Conservation (phyloP, 352 stramenopile species). For the Pythium dissimile region DNA sequence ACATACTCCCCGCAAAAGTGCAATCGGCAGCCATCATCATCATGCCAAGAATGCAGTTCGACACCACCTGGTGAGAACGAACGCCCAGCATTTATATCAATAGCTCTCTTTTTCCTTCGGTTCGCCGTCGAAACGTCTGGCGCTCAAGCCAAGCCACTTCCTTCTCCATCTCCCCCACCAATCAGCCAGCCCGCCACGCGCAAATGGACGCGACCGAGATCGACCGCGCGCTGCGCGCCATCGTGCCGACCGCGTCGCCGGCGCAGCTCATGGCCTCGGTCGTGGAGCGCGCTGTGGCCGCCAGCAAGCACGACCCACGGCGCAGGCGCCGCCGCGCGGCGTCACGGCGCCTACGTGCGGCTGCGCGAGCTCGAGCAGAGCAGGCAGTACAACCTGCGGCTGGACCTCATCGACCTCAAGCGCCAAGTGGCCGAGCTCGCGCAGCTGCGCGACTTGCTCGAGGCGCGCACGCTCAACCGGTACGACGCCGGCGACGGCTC, state of each 20-base stretch:
- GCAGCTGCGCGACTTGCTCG: conserved; percentile 14
- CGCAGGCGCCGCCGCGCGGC: conserved; percentile 7
- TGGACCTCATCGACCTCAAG: conserved; percentile 18
- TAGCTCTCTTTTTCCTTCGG: background rate
- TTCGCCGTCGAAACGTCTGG: too few species aligned
- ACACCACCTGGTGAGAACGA: too few species aligned
- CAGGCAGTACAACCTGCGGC: conserved; percentile 16
- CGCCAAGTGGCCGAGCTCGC: conserved; percentile 16
- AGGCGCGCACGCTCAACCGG: conserved; percentile 1
- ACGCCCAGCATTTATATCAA: too few species aligned
- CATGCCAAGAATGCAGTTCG: too few species aligned
- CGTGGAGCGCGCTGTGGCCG: conserved; percentile 11
- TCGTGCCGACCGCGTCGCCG: conserved; percentile 14
- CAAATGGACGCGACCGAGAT: conserved; percentile 5
- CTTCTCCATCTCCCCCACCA: background rate
- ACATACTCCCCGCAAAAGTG: background rate
- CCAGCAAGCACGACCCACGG: background rate
- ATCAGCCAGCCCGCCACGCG: too few species aligned
- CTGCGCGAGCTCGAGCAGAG: conserved; percentile 16
- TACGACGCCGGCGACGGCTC: conserved; percentile 11
- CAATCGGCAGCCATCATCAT: too few species aligned
- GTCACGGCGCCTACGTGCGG: conserved; percentile 19
- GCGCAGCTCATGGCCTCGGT: conserved; percentile 16
- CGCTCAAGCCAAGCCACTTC: too few species aligned
- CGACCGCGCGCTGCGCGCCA: conserved; percentile 15